These are phyloP conservation scores for Sporothrix luriei DNA, from an alignment of 2,329 filamentous ascomycete genomes.

Conservation along the genomic window DNA sequence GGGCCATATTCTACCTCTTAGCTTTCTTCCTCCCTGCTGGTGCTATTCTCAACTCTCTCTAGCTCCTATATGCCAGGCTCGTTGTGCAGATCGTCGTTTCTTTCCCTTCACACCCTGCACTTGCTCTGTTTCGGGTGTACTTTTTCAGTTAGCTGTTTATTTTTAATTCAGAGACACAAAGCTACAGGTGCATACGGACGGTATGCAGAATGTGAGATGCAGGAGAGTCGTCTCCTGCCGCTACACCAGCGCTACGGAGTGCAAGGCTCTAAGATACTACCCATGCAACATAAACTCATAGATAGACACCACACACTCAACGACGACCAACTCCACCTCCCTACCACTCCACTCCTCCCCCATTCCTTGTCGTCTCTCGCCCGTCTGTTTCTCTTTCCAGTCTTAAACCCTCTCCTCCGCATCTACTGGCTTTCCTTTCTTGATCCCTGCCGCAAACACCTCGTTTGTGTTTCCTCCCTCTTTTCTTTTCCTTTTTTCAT, in stretches of 20 bases:
- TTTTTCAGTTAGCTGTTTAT: neutral
- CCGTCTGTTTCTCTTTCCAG: constrained; percentile 20
- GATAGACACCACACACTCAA: neutral
- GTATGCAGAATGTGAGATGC: neutral
- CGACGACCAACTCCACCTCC: constrained; percentile 8
- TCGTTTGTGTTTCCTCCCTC: constrained; percentile 21
- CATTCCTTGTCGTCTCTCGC: constrained; percentile 4
- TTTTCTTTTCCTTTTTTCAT: neutral
- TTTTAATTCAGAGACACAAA: constrained; percentile 5
- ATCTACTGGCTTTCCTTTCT: neutral
- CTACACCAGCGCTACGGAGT: neutral
- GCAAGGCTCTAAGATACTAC: constrained; percentile 4
- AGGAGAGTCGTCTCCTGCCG: constrained; percentile 12
- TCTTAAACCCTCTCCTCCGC: constrained; percentile 11
- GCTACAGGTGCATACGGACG: no score
- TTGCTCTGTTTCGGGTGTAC: neutral
- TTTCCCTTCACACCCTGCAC: neutral
- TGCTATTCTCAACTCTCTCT: constrained; percentile 19
- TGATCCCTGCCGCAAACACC: neutral
- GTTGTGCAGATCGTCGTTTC: constrained; percentile 25
- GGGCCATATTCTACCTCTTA: neutral
- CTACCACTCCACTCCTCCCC: constrained; percentile 16
- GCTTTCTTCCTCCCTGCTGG: constrained; percentile 17
- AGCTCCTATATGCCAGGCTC: constrained; percentile 11
- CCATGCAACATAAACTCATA: neutral